These are phyloP conservation scores for Helotiales sp. DNA, from an alignment of 2,329 filamentous ascomycete genomes.

Conservation along the genomic window DNA sequence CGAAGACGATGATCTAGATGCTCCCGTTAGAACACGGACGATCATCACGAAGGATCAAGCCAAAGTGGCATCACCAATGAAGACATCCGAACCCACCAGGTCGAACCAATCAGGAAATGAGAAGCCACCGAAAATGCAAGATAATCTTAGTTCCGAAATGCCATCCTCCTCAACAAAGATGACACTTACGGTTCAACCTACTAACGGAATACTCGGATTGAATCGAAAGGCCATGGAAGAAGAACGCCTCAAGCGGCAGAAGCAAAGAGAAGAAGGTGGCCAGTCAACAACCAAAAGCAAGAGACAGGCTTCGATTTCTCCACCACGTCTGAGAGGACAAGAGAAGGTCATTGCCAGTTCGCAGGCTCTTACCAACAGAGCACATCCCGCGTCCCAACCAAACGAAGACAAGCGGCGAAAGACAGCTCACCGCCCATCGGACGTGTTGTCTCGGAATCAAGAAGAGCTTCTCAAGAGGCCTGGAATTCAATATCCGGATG, in stretches of 20 bases:
- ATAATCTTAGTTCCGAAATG: not conserved
- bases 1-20: conserved; percentile 42
- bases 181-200: not conserved
- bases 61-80: not conserved
- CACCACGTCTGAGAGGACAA: not conserved
- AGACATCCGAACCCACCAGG: not conserved
- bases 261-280: conserved; percentile 55
- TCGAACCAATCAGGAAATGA: not conserved
- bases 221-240: conserved; percentile 85
- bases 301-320: conserved; percentile 34
- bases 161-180: not conserved
- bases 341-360: not conserved
- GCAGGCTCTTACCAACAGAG: not conserved
- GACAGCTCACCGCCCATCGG: not conserved
- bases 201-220: conserved; percentile 45
- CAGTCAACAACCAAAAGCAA: conserved; percentile 26
- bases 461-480: conserved; percentile 16
- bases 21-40: conserved; percentile 26
- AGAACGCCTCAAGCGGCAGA: conserved; percentile 71
- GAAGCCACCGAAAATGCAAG: no score
- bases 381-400: not conserved
- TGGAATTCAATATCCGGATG: conserved; percentile 48
- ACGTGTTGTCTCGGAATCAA: conserved; percentile 19
- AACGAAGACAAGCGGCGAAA: not conserved
- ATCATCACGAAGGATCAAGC: not conserved